These are phyloP conservation scores for Colletotrichum liaoningense DNA, from an alignment of 2,329 filamentous ascomycete species.

Conservation along the genomic window DNA sequence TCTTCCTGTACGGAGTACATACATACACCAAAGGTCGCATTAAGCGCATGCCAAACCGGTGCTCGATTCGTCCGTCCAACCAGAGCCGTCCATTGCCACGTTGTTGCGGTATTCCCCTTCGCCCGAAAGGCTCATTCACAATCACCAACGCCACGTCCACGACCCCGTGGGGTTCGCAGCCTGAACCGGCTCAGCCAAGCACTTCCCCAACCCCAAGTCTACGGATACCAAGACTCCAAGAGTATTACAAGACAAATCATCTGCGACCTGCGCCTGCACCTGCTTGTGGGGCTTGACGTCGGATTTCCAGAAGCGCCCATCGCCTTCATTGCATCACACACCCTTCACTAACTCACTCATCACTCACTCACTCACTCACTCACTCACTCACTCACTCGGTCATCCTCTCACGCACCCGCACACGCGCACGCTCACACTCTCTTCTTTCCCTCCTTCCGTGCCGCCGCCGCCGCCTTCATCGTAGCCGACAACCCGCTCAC, in stretches of 20 bases:
- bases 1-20: neutral
- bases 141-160: neutral
- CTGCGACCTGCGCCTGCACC: neutral
- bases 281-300: conserved; percentile 23
- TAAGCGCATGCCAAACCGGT: conserved; percentile 18
- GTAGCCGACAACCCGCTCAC: neutral
- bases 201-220: neutral
- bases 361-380: neutral
- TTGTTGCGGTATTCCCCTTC: conserved; percentile 36
- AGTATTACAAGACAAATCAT: neutral
- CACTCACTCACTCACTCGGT: neutral
- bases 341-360: neutral
- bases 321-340: conserved; percentile 33
- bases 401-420: neutral
- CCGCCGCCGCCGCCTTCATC: neutral
- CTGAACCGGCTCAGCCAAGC: conserved; percentile 21
- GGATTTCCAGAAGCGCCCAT: conserved; percentile 23
- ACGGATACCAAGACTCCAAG: neutral
- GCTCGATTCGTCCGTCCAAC: conserved; percentile 36
- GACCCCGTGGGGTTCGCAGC: conserved; percentile 32
- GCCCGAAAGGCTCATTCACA: conserved; percentile 37
- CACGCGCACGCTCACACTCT: neutral
- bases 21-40: conserved; percentile 34
- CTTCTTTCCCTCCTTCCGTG: neutral
- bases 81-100: conserved; percentile 31